Evolutionary conservation across 805 yeast species (phyloP).

Genomic region (Zygosaccharomyces siamensis): DNA sequence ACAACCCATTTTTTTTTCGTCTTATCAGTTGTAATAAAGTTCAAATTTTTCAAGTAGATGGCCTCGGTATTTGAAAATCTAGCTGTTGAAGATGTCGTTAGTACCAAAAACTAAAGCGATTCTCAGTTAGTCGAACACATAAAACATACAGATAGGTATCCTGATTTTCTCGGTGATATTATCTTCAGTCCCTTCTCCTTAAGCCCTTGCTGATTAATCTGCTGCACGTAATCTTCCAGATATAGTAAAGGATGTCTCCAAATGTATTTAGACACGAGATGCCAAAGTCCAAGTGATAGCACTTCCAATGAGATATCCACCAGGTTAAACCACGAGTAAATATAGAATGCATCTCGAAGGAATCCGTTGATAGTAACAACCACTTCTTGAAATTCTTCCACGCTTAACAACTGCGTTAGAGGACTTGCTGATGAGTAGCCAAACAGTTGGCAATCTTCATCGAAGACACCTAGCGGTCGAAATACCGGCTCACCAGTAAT

Average conservation of each 20-base stretch:
- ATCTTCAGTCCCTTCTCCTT: conserved; percentile 34
- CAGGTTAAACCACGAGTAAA: conserved; percentile 38
- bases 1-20: not conserved
- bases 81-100: conserved; percentile 27
- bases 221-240: conserved; percentile 42
- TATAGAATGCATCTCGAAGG: conserved; percentile 39
- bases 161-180: conserved; percentile 49
- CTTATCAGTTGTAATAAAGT: not conserved
- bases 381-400: conserved; percentile 40
- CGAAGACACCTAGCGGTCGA: conserved; percentile 37
- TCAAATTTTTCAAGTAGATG: conserved; percentile 18
- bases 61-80: conserved; percentile 51
- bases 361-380: conserved; percentile 42
- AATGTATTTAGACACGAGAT: conserved; percentile 33
- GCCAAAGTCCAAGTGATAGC: conserved; percentile 40
- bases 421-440: conserved; percentile 55
- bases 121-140: not conserved
- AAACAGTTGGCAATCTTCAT: conserved; percentile 40
- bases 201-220: conserved; percentile 27
- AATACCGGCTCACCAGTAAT: conserved; percentile 34
- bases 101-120: conserved; percentile 9
- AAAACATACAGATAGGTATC: conserved; percentile 46
- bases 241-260: conserved; percentile 32
- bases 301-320: conserved; percentile 37
- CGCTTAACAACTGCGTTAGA: conserved; percentile 36